Conservation (phyloP, 2,329 filamentous ascomycete genomes). For the Fusarium compactum region DNA sequence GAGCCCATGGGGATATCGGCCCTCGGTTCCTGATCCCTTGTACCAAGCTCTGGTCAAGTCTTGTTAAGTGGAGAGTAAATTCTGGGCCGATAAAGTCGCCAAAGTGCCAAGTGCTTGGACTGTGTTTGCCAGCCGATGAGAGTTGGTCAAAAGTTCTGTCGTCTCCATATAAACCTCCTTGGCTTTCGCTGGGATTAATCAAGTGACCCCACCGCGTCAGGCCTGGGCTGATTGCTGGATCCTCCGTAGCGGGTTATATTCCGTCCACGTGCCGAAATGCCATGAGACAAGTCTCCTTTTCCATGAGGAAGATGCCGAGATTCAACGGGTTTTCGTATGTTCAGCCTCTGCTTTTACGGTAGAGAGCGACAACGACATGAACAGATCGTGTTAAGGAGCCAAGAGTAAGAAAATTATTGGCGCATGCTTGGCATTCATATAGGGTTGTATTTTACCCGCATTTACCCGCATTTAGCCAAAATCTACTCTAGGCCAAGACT, state of each 20-base stretch:
- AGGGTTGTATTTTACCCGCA: slow-evolving; percentile 27
- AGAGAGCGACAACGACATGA: background rate
- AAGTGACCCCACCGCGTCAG: slow-evolving; percentile 9
- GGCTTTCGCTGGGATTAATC: slow-evolving; percentile 19
- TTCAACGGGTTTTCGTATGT: background rate
- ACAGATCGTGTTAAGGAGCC: background rate
- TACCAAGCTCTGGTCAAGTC: slow-evolving; percentile 24
- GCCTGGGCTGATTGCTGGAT: background rate
- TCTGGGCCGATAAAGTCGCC: background rate
- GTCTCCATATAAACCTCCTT: slow-evolving; percentile 23
- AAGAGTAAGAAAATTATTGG: background rate
- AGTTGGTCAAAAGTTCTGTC: slow-evolving; percentile 8
- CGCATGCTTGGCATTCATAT: slow-evolving; percentile 19
- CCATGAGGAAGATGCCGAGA: background rate
- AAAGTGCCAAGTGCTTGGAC: slow-evolving; percentile 29
- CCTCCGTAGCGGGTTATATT: slow-evolving; percentile 4
- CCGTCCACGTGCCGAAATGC: background rate
- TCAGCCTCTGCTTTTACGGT: background rate
- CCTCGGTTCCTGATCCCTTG: slow-evolving; percentile 17
- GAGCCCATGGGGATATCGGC: slow-evolving; percentile 22
- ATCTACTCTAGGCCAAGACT: slow-evolving; percentile 14
- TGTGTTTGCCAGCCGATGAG: slow-evolving; percentile 4
- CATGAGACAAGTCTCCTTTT: background rate
- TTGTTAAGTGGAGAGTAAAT: slow-evolving; percentile 28
- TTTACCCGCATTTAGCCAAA: slow-evolving; percentile 33